Percentiles rank a stretch among this genome's conserved stretches.
These are phyloP conservation scores for Saccharomyces paradoxus DNA, from an alignment of 805 yeast genomes.

Conservation along the genomic window DNA sequence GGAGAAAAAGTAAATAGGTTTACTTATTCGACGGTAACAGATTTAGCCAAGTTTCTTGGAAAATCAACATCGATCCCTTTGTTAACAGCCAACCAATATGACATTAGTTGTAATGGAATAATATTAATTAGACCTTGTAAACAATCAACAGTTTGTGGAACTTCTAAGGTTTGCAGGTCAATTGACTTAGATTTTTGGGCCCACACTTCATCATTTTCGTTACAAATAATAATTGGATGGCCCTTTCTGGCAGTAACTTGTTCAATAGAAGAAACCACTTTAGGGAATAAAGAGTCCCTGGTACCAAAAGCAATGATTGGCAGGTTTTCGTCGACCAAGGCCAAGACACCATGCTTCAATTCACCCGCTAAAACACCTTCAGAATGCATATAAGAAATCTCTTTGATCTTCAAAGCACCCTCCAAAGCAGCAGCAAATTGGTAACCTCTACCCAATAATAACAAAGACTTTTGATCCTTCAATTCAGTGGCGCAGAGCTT, in stretches of 20 bases:
- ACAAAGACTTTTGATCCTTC: conserved; percentile 74
- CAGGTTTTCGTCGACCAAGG: conserved; percentile 85
- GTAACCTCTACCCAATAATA: conserved; percentile 93
- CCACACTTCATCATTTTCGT: conserved; percentile 65
- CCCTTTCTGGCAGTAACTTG: conserved; percentile 98
- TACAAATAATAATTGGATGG: conserved; percentile 87
- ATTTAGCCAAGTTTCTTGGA: conserved; percentile 97
- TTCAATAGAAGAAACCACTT: conserved; percentile 88
- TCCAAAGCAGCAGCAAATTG: conserved; percentile 96
- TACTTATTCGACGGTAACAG: conserved; percentile 86
- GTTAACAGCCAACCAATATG: conserved; percentile 93
- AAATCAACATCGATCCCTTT: conserved; percentile 96
- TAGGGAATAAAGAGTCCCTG: conserved; percentile 90
- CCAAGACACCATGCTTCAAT: conserved; percentile 95
- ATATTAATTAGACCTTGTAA: conserved; percentile 93
- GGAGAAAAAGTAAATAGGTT: not conserved
- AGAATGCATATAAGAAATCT: conserved; percentile 96
- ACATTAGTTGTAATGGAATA: conserved; percentile 88
- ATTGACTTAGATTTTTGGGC: conserved; percentile 32
- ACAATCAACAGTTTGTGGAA: conserved; percentile 94
- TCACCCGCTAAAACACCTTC: conserved; percentile 99
- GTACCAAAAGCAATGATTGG: conserved; percentile 97
- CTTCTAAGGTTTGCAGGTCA: conserved; percentile 68
- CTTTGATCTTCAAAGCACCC: conserved; percentile 97
- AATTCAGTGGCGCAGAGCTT: conserved; percentile 63